Evolutionary conservation across 306 rosid genomes (phyloP).

Genomic region (Corylus heterophylla): DNA sequence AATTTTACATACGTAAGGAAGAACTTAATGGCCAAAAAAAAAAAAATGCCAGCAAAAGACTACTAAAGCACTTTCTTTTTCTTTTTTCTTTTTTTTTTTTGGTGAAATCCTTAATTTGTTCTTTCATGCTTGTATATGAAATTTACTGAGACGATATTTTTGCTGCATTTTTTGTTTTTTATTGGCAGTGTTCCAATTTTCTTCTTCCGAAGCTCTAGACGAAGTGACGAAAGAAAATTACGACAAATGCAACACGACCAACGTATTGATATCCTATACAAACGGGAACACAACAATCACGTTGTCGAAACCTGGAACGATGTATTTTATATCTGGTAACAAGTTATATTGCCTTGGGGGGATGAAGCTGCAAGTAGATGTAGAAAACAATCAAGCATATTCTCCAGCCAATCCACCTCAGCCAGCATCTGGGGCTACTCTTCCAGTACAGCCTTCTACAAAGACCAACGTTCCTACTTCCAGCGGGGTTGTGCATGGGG

Average conservation of each 20-base stretch:
- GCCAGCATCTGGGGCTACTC: constrained; percentile 19
- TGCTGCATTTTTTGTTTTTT: neutral
- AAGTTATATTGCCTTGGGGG: constrained; percentile 81
- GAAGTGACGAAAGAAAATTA: constrained; percentile 63
- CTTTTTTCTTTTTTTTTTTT: too few species aligned
- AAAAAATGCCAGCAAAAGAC: too few species aligned
- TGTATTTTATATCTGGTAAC: constrained; percentile 70
- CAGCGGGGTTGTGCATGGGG: constrained; percentile 21
- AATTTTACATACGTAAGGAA: too few species aligned
- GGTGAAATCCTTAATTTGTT: too few species aligned
- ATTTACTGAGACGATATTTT: neutral
- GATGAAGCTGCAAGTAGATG: constrained; percentile 67
- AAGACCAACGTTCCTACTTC: constrained; percentile 49
- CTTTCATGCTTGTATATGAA: neutral
- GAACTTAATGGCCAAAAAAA: too few species aligned
- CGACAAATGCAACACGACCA: constrained; percentile 67
- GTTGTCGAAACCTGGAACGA: constrained; percentile 58
- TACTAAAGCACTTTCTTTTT: too few species aligned
- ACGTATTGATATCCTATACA: constrained; percentile 37
- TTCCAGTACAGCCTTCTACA: constrained; percentile 45
- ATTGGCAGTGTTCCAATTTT: constrained; percentile 63
- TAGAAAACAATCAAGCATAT: constrained; percentile 32
- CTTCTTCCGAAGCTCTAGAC: constrained; percentile 57
- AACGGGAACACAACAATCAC: constrained; percentile 75
- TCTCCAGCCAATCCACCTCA: constrained; percentile 54